Evolutionary conservation across 2,329 filamentous ascomycete species (phyloP).

Genomic region (Pseudocercospora fijiensis): DNA sequence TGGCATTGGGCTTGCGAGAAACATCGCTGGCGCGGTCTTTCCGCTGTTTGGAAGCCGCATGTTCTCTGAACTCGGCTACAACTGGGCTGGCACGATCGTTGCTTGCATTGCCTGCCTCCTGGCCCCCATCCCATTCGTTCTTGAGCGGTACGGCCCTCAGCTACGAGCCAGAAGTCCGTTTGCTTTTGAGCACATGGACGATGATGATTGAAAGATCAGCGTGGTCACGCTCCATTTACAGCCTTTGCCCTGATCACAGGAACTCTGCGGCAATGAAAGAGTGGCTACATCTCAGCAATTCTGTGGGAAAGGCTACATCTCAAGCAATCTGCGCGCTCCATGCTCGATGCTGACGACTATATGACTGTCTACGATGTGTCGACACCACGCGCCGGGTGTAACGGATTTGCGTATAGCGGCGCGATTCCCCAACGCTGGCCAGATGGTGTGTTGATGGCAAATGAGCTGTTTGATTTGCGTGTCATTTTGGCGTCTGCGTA

Average conservation of each 20-base stretch:
- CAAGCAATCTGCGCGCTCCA: no score
- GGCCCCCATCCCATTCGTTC: constrained; percentile 30
- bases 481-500: neutral
- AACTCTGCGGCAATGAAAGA: no score
- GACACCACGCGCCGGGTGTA: no score
- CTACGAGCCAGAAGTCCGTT: constrained; percentile 42
- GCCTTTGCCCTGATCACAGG: no score
- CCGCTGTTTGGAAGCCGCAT: constrained; percentile 44
- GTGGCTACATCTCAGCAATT: no score
- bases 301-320: no score
- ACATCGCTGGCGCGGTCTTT: constrained; percentile 42
- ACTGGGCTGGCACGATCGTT: constrained; percentile 42
- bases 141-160: constrained; percentile 38
- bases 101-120: constrained; percentile 39
- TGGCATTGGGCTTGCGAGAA: constrained; percentile 43
- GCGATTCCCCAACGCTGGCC: no score
- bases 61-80: constrained; percentile 42
- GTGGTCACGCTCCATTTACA: neutral
- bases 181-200: constrained; percentile 41
- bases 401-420: no score
- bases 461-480: no score
- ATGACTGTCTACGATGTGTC: no score
- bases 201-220: constrained; percentile 23
- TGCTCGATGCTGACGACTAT: no score
- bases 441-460: no score